Percentiles rank a stretch among this genome's conserved stretches.
Conservation (phyloP, 1,139 yeast genomes). For the Saccharomyces hybrid region DNA sequence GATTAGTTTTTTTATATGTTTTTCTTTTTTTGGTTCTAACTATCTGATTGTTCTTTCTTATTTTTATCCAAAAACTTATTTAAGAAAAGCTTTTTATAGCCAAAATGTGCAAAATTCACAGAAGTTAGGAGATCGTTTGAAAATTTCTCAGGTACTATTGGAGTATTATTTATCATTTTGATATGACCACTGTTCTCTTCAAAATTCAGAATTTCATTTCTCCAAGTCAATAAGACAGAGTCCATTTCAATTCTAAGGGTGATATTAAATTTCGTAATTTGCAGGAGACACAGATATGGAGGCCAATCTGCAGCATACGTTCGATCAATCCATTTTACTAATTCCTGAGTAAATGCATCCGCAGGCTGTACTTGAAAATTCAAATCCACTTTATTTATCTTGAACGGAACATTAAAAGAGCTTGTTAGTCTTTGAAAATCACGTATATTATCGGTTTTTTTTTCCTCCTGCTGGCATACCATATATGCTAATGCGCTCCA, state of each 20-base stretch:
- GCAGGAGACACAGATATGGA: slow-evolving; percentile 19
- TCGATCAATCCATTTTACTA: slow-evolving; percentile 13
- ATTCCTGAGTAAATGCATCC: slow-evolving; percentile 3
- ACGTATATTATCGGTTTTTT: background rate
- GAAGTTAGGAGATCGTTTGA: slow-evolving; percentile 7
- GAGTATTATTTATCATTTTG: slow-evolving; percentile 9
- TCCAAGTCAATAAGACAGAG: slow-evolving; percentile 13
- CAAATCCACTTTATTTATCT: background rate
- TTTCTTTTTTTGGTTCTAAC: background rate
- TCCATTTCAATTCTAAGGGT: background rate
- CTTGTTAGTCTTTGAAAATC: slow-evolving; percentile 1
- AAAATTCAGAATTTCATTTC: slow-evolving; percentile 9
- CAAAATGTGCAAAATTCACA: slow-evolving; percentile 9
- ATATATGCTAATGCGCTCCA: slow-evolving; percentile 33
- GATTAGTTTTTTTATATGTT: background rate
- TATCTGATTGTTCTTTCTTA: background rate
- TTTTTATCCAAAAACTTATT: background rate
- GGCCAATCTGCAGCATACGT: slow-evolving; percentile 20
- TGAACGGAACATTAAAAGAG: background rate
- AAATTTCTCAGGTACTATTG: slow-evolving; percentile 8
- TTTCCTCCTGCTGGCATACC: slow-evolving; percentile 7
- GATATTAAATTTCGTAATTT: slow-evolving; percentile 2
- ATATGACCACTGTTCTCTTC: slow-evolving; percentile 10
- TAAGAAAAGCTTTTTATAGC: slow-evolving; percentile 13
- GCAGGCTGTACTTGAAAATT: slow-evolving; percentile 1